Percentiles rank a stretch among this genome's conserved stretches.
Evolutionary conservation across 768 basidiomycete species (phyloP).

Genomic region (Chalciporus piperatus): DNA sequence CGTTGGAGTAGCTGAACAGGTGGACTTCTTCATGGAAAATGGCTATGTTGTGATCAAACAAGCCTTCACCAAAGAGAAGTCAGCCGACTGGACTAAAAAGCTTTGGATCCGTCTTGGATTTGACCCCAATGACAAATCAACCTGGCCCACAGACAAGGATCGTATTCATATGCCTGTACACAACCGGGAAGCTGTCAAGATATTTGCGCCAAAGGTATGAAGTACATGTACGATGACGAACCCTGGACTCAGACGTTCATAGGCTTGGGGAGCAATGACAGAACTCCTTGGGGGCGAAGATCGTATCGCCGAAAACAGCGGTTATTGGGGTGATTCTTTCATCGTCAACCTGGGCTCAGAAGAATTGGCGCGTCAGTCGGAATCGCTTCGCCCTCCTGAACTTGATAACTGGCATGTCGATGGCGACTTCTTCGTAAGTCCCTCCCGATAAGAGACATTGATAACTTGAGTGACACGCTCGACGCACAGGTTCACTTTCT

Average conservation of each 20-base stretch:
- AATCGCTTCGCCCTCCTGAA: not conserved
- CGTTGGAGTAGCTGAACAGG: slow-evolving; percentile 30
- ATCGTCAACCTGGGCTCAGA: slow-evolving; percentile 11
- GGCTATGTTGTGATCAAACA: slow-evolving; percentile 53
- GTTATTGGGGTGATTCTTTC: slow-evolving; percentile 5
- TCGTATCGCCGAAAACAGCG: not conserved
- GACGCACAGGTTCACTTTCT: slow-evolving; percentile 7
- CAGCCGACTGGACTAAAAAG: slow-evolving; percentile 45
- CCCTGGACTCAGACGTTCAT: not conserved
- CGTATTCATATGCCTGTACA: slow-evolving; percentile 58
- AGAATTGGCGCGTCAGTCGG: slow-evolving; percentile 1
- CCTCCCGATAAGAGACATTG: no score
- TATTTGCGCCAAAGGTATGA: slow-evolving; percentile 51
- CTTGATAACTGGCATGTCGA: slow-evolving; percentile 3
- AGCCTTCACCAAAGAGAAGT: slow-evolving; percentile 51
- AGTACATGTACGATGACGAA: not conserved
- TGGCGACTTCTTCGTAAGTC: slow-evolving; percentile 7
- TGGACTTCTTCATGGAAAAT: slow-evolving; percentile 55
- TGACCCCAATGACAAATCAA: slow-evolving; percentile 52
- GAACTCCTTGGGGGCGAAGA: slow-evolving; percentile 8
- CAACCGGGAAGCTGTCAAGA: slow-evolving; percentile 37
- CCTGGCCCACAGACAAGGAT: slow-evolving; percentile 46
- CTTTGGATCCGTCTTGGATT: slow-evolving; percentile 54
- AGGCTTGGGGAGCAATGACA: slow-evolving; percentile 3
- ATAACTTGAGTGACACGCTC: not conserved